A percentile compares a stretch with the other conserved stretches of the same genome.
Evolutionary conservation across 257 asterid genomes (phyloP).

Genomic region (Solanum neorickii): DNA sequence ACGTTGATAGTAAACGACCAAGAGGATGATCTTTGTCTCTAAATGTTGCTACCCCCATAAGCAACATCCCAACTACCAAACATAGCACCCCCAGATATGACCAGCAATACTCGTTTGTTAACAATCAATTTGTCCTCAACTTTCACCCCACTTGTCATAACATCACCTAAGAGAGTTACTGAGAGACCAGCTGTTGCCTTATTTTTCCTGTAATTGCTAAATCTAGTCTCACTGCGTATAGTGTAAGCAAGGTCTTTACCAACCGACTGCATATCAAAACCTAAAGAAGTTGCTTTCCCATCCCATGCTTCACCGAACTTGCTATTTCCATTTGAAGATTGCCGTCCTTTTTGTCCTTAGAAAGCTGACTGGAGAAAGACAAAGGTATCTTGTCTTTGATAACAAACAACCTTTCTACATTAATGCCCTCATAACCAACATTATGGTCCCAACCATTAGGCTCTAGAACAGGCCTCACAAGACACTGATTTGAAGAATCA

Average conservation of each 20-base stretch:
- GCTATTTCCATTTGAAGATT: slow-evolving; percentile 90
- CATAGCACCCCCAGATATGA: slow-evolving; percentile 81
- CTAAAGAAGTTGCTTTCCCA: slow-evolving; percentile 74
- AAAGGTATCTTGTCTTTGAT: slow-evolving; percentile 62
- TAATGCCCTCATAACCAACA: slow-evolving; percentile 90
- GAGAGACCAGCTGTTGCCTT: slow-evolving; percentile 80
- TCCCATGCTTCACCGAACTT: slow-evolving; percentile 74
- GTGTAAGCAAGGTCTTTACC: slow-evolving; percentile 90
- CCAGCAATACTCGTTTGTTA: slow-evolving; percentile 59
- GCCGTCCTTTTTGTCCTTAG: slow-evolving; percentile 84
- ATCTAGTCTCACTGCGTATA: slow-evolving; percentile 62
- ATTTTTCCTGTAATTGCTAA: slow-evolving; percentile 57
- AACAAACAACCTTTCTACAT: slow-evolving; percentile 68
- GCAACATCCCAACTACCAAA: slow-evolving; percentile 92
- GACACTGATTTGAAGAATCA: slow-evolving; percentile 88
- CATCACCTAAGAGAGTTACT: slow-evolving; percentile 73
- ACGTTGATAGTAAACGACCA: slow-evolving; percentile 64
- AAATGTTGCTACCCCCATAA: slow-evolving; percentile 82
- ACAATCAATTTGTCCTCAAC: slow-evolving; percentile 64
- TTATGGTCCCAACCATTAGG: slow-evolving; percentile 99
- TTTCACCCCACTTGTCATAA: slow-evolving; percentile 72
- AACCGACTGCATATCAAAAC: slow-evolving; percentile 83
- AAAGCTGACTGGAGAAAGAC: slow-evolving; percentile 76
- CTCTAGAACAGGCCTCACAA: slow-evolving; percentile 87
- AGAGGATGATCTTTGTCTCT: slow-evolving; percentile 81